Conservation (phyloP, 2,329 filamentous ascomycete genomes). For the Exutisphaerella laricina region DNA sequence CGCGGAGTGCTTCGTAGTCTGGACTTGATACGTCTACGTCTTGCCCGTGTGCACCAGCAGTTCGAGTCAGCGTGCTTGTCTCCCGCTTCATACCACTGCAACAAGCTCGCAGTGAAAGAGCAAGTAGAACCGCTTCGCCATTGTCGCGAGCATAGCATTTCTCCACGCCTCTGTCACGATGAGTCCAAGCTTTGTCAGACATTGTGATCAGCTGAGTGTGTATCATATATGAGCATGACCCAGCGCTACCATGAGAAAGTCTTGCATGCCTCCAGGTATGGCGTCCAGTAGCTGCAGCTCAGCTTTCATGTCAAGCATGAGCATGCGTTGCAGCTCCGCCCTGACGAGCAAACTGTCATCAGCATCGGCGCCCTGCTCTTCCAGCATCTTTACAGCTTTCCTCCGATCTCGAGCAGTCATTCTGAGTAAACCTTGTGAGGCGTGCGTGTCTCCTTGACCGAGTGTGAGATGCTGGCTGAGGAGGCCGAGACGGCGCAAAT, state of each 20-base stretch:
- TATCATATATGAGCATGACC: too few species aligned
- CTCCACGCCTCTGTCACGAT: too few species aligned
- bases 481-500: conserved; percentile 62
- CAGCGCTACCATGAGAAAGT: conserved; percentile 17
- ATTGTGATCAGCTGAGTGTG: too few species aligned
- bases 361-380: conserved; percentile 6
- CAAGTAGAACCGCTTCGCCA: too few species aligned
- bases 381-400: conserved; percentile 52
- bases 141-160: too few species aligned
- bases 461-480: conserved; percentile 31
- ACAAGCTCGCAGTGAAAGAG: too few species aligned
- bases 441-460: conserved; percentile 22
- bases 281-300: conserved; percentile 58
- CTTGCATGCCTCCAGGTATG: conserved; percentile 21
- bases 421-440: conserved; percentile 41
- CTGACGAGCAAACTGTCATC: conserved; percentile 23
- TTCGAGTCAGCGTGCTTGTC: too few species aligned
- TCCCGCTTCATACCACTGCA: too few species aligned
- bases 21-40: too few species aligned
- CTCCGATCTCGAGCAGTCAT: conserved; percentile 55
- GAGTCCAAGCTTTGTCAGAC: too few species aligned
- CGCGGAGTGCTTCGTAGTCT: too few species aligned
- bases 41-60: too few species aligned
- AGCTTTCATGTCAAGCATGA: conserved; percentile 67
- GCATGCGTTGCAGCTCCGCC: conserved; percentile 64